phyloP scores from a whole-genome alignment of 108 stramenopile genomes.

The Nitzschia sp. region DNA sequence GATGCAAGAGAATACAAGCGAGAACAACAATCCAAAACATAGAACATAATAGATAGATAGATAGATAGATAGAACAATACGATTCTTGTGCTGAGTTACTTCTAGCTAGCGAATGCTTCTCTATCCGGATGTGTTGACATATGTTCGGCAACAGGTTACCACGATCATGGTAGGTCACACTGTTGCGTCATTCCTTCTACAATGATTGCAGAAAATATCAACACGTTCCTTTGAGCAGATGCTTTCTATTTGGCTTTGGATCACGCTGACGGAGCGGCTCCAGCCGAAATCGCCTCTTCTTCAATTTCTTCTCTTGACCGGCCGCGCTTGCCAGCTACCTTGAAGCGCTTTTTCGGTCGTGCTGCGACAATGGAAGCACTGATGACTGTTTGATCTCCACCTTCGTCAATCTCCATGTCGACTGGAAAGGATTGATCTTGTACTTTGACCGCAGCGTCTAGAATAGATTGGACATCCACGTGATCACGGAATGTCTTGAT shows the following conservation, averaged over 20 bases:
- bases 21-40: constrained; percentile 8
- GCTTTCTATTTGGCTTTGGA: constrained; percentile 20
- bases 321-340: neutral
- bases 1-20: constrained; percentile 11
- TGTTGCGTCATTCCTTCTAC: constrained; percentile 2
- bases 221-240: neutral
- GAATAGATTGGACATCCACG: constrained; percentile 54
- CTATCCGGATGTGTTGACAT: too few species aligned
- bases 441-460: constrained; percentile 44
- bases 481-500: constrained; percentile 53
- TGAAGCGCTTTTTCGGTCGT: neutral
- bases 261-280: constrained; percentile 52
- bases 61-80: too few species aligned
- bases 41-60: too few species aligned
- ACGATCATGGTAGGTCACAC: too few species aligned
- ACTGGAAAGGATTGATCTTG: constrained; percentile 15
- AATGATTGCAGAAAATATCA: neutral
- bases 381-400: constrained; percentile 12
- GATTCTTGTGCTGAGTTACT: too few species aligned
- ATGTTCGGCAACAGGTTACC: too few species aligned
- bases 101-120: too few species aligned
- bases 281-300: constrained; percentile 29
- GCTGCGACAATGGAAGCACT: neutral
- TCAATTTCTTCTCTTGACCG: constrained; percentile 41
- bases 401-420: constrained; percentile 6